Base-by-base conservation (phyloP, 2,329 filamentous ascomycete genomes). In the Calonectria henricotiae region DNA sequence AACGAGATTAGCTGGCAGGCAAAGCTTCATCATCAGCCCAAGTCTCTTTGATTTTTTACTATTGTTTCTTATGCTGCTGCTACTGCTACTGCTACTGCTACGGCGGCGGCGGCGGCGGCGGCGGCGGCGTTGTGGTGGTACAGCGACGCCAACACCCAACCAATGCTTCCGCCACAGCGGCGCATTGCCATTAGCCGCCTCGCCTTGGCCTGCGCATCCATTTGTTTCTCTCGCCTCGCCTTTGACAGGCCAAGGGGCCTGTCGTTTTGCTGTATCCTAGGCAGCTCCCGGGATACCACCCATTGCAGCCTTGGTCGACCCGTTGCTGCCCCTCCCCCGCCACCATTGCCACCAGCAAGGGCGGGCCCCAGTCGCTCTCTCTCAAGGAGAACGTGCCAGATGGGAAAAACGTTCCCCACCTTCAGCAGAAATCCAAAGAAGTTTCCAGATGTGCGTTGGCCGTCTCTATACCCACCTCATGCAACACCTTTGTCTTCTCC, bases 381-480 rank as follows among this genome's bases (percentile, higher is more conserved):
- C 17, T 13, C 23, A 5, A 13, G 8, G 35, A 39, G 20, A 17
- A 58, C 32, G 51, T 58, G 51, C 51, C 35, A 37, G 20, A 20
- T 39, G 6, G 47, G 47, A 54, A 32, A 30, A 30, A 30, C 20
- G 15, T 27, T 49, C 58, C 30, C 51, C 63, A 67, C 63, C 54
- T 37, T 15, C 60, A 61, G 68, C 73, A 65, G 72, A 75, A 75
- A 51, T 54, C 23, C 61, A 61, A 47, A 74, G 74, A 75, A 75
- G 39, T 68, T 74, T 74, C 74, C 64, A 75, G 74, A 74, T 58
- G 35, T 58, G 51, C 35, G 51, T 27, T 58, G 51, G 51, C 51
- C 51, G 37, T 39, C 37, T 37, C 35, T 58, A 30, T 30, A 58
- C 51, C 51, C 51, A 58, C 51, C 51, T 58, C 51, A 58, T 58